Evolutionary conservation across 768 basidiomycete genomes (phyloP).

Genomic region (Serpula lacrymans): DNA sequence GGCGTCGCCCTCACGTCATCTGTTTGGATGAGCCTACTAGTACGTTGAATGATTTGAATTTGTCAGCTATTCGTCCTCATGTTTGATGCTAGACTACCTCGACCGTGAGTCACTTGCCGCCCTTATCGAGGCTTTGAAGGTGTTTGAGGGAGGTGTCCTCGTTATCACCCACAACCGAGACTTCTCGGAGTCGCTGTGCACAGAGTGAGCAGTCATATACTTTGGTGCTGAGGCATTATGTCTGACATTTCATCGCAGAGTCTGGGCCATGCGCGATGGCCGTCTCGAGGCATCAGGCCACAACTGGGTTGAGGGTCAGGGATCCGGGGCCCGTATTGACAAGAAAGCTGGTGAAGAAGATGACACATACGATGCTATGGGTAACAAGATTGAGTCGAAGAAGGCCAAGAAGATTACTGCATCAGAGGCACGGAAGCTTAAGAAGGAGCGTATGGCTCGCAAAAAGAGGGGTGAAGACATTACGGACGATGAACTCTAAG

Average conservation of each 20-base stretch:
- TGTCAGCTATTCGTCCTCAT: slow-evolving; percentile 2
- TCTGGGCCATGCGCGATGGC: slow-evolving; percentile 99
- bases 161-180: slow-evolving; percentile 98
- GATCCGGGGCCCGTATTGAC: slow-evolving; percentile 92
- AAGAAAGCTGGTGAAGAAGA: slow-evolving; percentile 91
- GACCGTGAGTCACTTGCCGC: slow-evolving; percentile 99
- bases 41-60: slow-evolving; percentile 42
- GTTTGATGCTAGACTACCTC: slow-evolving; percentile 82
- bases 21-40: slow-evolving; percentile 97
- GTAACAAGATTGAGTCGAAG: slow-evolving; percentile 88
- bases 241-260: slow-evolving; percentile 34
- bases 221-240: background rate
- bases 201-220: slow-evolving; percentile 46
- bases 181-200: slow-evolving; percentile 98
- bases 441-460: slow-evolving; percentile 95
- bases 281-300: slow-evolving; percentile 94
- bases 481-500: slow-evolving; percentile 55
- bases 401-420: slow-evolving; percentile 87
- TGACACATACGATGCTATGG: slow-evolving; percentile 93
- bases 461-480: slow-evolving; percentile 84
- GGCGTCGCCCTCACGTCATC: slow-evolving; percentile 98
- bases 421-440: slow-evolving; percentile 81
- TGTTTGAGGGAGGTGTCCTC: slow-evolving; percentile 97
- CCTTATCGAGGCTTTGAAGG: slow-evolving; percentile 96
- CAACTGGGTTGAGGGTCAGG: slow-evolving; percentile 99